Base-by-base conservation (phyloP, 129 eudicot species). In the Centrapalus pauciflorus region DNA sequence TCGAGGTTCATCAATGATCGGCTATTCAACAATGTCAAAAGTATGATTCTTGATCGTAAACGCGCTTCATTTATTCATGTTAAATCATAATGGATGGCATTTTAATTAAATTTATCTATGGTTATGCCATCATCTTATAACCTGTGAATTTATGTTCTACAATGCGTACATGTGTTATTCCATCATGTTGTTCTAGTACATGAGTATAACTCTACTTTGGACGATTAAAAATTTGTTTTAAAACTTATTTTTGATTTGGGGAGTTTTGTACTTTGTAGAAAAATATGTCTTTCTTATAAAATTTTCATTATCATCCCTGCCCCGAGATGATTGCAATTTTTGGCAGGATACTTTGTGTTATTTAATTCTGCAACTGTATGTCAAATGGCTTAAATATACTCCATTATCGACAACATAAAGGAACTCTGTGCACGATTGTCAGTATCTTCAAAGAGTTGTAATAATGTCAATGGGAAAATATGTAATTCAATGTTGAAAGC, bases 1-100 rank as follows among this genome's bases (percentile, higher is more conserved):
- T 49, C 93, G 6, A 67, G 75, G 55, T 86, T 86, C 29, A 72
- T 82, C 20, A 80, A 59, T 12, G 49, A 71, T 50, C 76, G 56
- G 20, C 88, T 86, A 8, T 86, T 82, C 29, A 66, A 71, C 20
- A 74, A 86, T 61, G 33, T 86, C 8, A 82, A 82, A 69, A 66
- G 93, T 86, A 77, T 19, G 86, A 13, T 13, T 34, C 55, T 13
- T 29, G 38, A 3, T 64, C 21, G 9, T 41, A 12, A 24, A 29
- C 16, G n/a, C n/a, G n/a, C 41, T 7, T 32, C 12, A 4, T 9
- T 25, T 48, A 28, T 3, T 40, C 2, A 4, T 28, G 5, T 28
- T 26, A 30, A 3, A n/a, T 28, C 27, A 2, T 30, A 1, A 48
- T 16, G 16, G 25, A 14, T 48, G 24, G 19, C 19, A 48, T 48